phyloP scores from a whole-genome alignment of 2,329 filamentous ascomycete species.

The Colletotrichum sp. region DNA sequence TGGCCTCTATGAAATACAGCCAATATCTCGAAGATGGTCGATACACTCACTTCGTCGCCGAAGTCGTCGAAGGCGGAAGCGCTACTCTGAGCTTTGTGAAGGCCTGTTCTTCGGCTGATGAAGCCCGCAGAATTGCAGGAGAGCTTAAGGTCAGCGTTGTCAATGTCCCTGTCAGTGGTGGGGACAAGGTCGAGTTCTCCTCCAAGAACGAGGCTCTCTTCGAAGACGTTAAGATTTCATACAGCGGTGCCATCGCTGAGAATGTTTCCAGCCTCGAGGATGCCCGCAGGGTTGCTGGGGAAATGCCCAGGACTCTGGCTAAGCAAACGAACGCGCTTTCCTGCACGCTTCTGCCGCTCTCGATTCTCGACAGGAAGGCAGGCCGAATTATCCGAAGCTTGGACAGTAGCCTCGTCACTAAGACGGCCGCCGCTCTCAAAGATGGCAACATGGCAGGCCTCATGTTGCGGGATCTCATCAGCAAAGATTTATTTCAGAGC shows the following conservation, averaged over 20 bases:
- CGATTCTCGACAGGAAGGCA: not conserved
- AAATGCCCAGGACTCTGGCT: not conserved
- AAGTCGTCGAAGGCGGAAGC: not conserved
- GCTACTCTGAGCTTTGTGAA: not conserved
- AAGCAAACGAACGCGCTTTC: not conserved
- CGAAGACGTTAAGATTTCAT: not conserved
- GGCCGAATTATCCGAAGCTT: not conserved
- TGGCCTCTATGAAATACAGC: not conserved
- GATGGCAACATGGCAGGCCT: not conserved
- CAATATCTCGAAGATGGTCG: not conserved
- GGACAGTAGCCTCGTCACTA: not conserved
- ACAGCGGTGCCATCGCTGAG: not conserved
- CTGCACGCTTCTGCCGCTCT: not conserved
- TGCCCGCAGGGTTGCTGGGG: not conserved
- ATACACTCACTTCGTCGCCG: not conserved
- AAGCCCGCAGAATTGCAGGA: not conserved
- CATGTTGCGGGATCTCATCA: not conserved
- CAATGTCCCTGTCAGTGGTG: not conserved
- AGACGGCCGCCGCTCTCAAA: not conserved
- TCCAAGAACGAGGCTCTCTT: not conserved
- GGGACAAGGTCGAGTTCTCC: not conserved
- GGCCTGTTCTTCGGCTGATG: not conserved
- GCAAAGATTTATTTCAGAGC: not conserved
- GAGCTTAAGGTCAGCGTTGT: not conserved
- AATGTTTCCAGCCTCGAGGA: not conserved